Conservation (phyloP, 495 filamentous ascomycete species). For the Neurospora intermedia region DNA sequence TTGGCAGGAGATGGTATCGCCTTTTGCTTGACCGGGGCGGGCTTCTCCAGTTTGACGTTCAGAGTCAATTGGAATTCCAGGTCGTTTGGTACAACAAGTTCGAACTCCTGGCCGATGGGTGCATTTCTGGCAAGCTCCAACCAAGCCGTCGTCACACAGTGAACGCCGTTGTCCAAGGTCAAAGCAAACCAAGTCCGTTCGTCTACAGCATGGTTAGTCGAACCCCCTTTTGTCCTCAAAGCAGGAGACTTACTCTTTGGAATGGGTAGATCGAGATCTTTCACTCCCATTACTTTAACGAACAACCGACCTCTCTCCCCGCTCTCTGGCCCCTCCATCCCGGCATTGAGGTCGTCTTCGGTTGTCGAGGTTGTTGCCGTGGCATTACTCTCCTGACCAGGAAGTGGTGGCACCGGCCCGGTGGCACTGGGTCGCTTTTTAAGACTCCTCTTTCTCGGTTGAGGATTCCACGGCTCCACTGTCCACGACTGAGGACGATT, state of each 20-base stretch:
- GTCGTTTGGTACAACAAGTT: conserved; percentile 91
- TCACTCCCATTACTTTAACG: conserved; percentile 94
- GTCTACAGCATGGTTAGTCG: conserved; percentile 39
- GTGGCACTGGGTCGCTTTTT: conserved; percentile 44
- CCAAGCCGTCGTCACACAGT: conserved; percentile 96
- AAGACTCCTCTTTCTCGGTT: conserved; percentile 54
- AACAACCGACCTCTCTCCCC: conserved; percentile 89
- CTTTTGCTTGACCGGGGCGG: conserved; percentile 40
- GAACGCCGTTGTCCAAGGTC: conserved; percentile 91
- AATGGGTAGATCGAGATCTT: conserved; percentile 83
- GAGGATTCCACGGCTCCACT: conserved; percentile 90
- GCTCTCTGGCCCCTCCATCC: conserved; percentile 56
- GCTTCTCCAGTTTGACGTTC: conserved; percentile 85
- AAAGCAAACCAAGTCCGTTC: conserved; percentile 88
- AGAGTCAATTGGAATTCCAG: conserved; percentile 95
- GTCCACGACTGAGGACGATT: conserved; percentile 79
- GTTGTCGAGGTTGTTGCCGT: conserved; percentile 48
- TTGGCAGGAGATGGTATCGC: conserved; percentile 47
- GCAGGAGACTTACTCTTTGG: conserved; percentile 60
- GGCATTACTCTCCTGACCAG: conserved; percentile 76
- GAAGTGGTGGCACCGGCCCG: conserved; percentile 65
- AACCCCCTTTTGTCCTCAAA: neutral
- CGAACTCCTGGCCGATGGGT: conserved; percentile 96
- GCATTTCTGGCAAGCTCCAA: conserved; percentile 85
- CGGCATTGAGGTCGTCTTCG: conserved; percentile 43